Evolutionary conservation across 768 basidiomycete species (phyloP).

Genomic region (Paxillus rubicundulus): DNA sequence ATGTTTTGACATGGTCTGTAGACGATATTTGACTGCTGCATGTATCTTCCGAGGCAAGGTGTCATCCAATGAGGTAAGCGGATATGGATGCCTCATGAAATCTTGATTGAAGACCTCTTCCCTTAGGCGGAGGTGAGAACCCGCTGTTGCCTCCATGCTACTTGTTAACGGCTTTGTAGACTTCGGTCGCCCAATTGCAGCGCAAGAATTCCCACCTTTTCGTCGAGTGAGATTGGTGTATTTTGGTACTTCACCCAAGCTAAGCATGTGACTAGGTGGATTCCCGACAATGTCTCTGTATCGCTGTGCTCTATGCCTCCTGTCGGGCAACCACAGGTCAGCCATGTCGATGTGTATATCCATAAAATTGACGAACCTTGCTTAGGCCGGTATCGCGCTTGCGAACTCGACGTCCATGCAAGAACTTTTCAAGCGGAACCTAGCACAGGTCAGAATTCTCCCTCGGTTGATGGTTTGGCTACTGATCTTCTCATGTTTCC

Average conservation of each 20-base stretch:
- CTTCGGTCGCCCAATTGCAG: conserved; percentile 72
- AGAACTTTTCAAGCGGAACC: conserved; percentile 77
- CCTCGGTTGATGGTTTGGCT: not conserved
- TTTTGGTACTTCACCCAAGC: not conserved
- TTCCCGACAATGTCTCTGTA: conserved; percentile 86
- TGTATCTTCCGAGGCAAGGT: conserved; percentile 85
- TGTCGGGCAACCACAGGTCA: conserved; percentile 69
- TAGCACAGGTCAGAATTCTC: conserved; percentile 47
- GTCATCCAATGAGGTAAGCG: conserved; percentile 73
- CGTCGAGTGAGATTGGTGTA: conserved; percentile 59
- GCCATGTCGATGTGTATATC: conserved; percentile 13
- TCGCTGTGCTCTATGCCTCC: conserved; percentile 82
- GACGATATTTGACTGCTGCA: conserved; percentile 84
- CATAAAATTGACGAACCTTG: conserved; percentile 9
- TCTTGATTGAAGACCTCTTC: conserved; percentile 7
- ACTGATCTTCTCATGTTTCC: conserved; percentile 6
- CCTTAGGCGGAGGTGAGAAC: conserved; percentile 51
- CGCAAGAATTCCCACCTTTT: conserved; percentile 70
- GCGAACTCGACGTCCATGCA: conserved; percentile 83
- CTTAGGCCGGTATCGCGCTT: conserved; percentile 65
- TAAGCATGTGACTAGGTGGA: conserved; percentile 55
- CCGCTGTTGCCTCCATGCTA: conserved; percentile 2
- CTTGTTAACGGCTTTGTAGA: conserved; percentile 38
- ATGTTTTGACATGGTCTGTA: conserved; percentile 23
- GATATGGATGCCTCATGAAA: not conserved